Conservation (phyloP, 805 yeast species). For the Ogataea siamensis region DNA sequence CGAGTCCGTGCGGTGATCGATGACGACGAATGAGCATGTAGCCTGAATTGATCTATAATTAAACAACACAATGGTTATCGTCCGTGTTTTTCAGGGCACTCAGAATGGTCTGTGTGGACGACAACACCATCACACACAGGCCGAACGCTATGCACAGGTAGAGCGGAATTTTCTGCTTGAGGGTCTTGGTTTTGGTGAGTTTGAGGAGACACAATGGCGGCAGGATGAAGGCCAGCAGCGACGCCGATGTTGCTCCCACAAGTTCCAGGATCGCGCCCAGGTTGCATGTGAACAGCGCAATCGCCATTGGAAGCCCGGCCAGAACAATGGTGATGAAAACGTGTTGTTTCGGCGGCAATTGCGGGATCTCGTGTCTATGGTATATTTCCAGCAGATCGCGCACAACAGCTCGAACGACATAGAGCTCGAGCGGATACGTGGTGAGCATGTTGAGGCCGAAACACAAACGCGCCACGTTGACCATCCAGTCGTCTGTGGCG, state of each 20-base stretch:
- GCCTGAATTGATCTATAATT: background rate
- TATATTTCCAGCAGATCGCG: slow-evolving; percentile 50
- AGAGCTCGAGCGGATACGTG: slow-evolving; percentile 85
- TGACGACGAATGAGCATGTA: slow-evolving; percentile 1
- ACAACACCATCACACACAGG: slow-evolving; percentile 67
- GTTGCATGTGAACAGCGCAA: slow-evolving; percentile 79
- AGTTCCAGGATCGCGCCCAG: slow-evolving; percentile 86
- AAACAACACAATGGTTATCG: slow-evolving; percentile 48
- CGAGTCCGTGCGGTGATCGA: slow-evolving; percentile 5
- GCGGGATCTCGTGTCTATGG: slow-evolving; percentile 20
- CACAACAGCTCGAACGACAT: slow-evolving; percentile 86
- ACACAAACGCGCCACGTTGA: slow-evolving; percentile 85
- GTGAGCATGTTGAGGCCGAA: slow-evolving; percentile 92
- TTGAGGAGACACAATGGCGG: slow-evolving; percentile 84
- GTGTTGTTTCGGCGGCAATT: slow-evolving; percentile 47
- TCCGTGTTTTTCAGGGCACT: slow-evolving; percentile 39
- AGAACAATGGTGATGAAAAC: slow-evolving; percentile 61
- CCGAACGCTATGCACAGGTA: slow-evolving; percentile 71
- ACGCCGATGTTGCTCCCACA: slow-evolving; percentile 91
- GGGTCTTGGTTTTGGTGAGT: slow-evolving; percentile 48
- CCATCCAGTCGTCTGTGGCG: slow-evolving; percentile 66
- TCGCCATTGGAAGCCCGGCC: slow-evolving; percentile 67
- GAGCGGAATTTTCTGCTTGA: slow-evolving; percentile 51
- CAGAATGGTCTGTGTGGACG: slow-evolving; percentile 71
- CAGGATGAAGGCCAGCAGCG: slow-evolving; percentile 84